Evolutionary conservation across 768 basidiomycete genomes (phyloP).

Genomic region (Neoboletus brunneissimus): DNA sequence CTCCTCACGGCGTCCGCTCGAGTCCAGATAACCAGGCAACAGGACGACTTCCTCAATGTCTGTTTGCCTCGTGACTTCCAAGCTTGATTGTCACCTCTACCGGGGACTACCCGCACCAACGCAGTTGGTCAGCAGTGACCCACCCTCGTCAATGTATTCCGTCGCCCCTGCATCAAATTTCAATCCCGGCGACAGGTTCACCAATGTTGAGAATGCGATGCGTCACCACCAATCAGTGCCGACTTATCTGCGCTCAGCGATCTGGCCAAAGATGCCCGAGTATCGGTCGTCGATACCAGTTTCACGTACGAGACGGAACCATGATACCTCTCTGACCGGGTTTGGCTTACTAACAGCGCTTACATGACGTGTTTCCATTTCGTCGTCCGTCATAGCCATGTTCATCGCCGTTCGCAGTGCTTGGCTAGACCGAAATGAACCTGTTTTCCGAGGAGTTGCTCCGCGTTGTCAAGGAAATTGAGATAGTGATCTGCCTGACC

Average conservation of each 20-base stretch:
- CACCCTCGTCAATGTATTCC: no score
- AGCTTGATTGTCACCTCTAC: no score
- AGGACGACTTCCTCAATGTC: no score
- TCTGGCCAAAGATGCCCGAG: not conserved
- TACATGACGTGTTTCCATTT: conserved; percentile 61
- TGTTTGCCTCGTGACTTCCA: no score
- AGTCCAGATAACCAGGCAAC: no score
- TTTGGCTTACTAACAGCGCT: conserved; percentile 66
- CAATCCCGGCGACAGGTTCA: no score
- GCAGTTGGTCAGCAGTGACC: no score
- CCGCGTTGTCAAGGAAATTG: not conserved
- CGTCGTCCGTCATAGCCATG: not conserved
- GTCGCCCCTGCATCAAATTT: no score
- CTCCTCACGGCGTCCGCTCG: no score
- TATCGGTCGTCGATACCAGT: not conserved
- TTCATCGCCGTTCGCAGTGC: not conserved
- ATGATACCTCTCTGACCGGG: conserved; percentile 60
- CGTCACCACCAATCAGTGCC: not conserved
- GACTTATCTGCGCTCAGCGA: not conserved
- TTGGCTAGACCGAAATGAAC: conserved; percentile 56
- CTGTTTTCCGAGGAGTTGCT: not conserved
- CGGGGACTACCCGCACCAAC: no score
- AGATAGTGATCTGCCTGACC: not conserved
- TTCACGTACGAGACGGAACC: no score
- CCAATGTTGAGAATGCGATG: not conserved